Evolutionary conservation across 495 filamentous ascomycete genomes (phyloP), one percentile per base, ranked within the genome.

Genomic region (Penicillium mononematosum): DNA sequence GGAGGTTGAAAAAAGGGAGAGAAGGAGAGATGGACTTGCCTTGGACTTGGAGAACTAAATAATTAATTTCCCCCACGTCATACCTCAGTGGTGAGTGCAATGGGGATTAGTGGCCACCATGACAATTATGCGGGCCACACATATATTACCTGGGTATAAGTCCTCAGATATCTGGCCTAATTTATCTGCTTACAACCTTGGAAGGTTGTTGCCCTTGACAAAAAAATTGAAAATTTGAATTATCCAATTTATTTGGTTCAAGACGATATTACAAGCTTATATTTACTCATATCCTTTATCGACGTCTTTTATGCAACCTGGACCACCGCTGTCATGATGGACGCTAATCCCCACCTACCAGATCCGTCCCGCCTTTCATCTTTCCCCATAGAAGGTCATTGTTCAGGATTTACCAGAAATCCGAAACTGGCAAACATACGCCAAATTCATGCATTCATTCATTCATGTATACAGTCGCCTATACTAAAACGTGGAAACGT

Each of bases 361-460:
- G 4, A 44, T 5, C 19, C 24, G 12, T 12, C 42, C 19, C 19
- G 20, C 14, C 39, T 31, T 38, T 38, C 36, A 39, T n/a, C 36
- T 39, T 17, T 39, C 36, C 36, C n/a, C 36, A n/a, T n/a, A 6
- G 5, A 19, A 29, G 22, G 45, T 45, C 20, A 45, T 45, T 11
- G 19, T 45, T 24, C 43, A 5, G 19, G 20, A 6, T 25, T 20
- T 19, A 25, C 20, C 20, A 50, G 11, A 8, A 34, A 24, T 5
- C 17, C 4, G 3, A 36, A 27, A 14, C 29, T 48, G 45, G 29
- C 17, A 34, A 36, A 24, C 41, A 22, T 25, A 45, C 36, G 36
- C 42, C 39, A 31, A 54, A 50, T 59, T 60, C 62, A 60, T 65
- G 51, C 59, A 62, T 52, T 65, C 63, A 27, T 66, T 65, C 55